phyloP scores from a whole-genome alignment of 2,329 filamentous ascomycete species.

The Fusarium temperatum region DNA sequence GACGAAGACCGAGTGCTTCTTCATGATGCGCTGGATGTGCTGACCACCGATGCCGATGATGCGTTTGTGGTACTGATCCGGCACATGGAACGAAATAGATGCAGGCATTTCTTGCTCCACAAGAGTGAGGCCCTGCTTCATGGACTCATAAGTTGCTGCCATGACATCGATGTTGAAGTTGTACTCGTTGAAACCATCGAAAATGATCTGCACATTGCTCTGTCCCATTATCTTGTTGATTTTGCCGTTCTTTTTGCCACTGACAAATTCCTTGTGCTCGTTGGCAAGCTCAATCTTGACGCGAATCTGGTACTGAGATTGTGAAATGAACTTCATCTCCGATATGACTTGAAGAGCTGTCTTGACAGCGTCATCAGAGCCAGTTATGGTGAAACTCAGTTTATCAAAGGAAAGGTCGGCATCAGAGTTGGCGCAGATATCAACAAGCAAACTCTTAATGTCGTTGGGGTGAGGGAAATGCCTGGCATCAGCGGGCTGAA shows the following conservation, averaged over 20 bases:
- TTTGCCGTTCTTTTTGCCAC: conserved; percentile 99
- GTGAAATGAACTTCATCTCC: conserved; percentile 87
- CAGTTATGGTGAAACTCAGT: conserved; percentile 90
- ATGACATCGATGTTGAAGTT: conserved; percentile 99
- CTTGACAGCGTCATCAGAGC: conserved; percentile 96
- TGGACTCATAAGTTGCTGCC: conserved; percentile 89
- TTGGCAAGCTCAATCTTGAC: conserved; percentile 99
- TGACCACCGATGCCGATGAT: conserved; percentile 99
- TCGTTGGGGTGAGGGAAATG: conserved; percentile 73
- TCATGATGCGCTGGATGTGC: conserved; percentile 99
- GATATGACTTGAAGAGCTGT: conserved; percentile 94
- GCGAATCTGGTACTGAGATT: conserved; percentile 89
- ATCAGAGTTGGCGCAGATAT: conserved; percentile 96
- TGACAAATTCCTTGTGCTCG: conserved; percentile 99
- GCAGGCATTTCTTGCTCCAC: conserved; percentile 99
- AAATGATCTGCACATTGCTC: conserved; percentile 98
- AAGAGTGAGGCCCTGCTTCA: conserved; percentile 89
- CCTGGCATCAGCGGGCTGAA: conserved; percentile 77
- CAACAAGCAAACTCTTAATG: conserved; percentile 88
- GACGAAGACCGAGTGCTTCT: conserved; percentile 99
- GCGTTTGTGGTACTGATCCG: conserved; percentile 98
- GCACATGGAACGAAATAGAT: conserved; percentile 98
- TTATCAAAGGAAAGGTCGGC: conserved; percentile 96
- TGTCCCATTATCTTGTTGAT: conserved; percentile 99
- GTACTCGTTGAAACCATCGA: conserved; percentile 99